Evolutionary conservation across 345 rosid genomes (phyloP).

Genomic region (Melaleuca alternifolia): DNA sequence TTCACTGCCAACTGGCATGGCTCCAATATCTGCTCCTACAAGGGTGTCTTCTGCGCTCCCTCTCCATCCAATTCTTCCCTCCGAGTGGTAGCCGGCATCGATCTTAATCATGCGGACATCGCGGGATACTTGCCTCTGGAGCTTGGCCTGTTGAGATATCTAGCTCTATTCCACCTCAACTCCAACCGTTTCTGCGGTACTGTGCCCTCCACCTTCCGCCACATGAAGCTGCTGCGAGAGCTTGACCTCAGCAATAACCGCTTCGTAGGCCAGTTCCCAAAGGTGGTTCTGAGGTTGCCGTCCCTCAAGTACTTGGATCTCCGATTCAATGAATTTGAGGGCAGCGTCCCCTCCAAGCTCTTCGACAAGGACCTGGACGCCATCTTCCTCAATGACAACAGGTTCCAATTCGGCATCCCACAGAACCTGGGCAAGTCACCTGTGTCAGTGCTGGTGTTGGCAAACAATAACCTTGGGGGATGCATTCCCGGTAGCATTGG

Average conservation of each 20-base stretch:
- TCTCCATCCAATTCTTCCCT: constrained; percentile 40
- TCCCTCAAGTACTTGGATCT: constrained; percentile 64
- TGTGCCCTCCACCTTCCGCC: constrained; percentile 35
- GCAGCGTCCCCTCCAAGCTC: constrained; percentile 40
- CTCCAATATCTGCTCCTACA: constrained; percentile 67
- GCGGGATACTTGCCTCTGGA: constrained; percentile 67
- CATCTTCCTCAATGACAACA: constrained; percentile 59
- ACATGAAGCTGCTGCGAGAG: constrained; percentile 42
- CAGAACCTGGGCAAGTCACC: constrained; percentile 68
- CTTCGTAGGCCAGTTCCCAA: constrained; percentile 64
- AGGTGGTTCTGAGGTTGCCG: constrained; percentile 46
- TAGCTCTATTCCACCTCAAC: constrained; percentile 63
- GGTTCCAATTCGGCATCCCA: constrained; percentile 51
- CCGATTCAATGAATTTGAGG: constrained; percentile 86
- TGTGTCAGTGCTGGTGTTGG: constrained; percentile 58
- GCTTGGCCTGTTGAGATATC: constrained; percentile 52
- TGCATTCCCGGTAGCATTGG: constrained; percentile 57
- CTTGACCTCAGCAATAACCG: constrained; percentile 74
- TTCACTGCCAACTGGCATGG: constrained; percentile 59
- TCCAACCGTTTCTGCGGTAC: constrained; percentile 79
- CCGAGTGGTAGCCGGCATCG: constrained; percentile 63
- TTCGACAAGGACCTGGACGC: constrained; percentile 76
- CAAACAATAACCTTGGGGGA: constrained; percentile 55
- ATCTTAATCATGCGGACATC: constrained; percentile 67
- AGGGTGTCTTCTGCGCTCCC: constrained; percentile 51